Conservation (phyloP, 2,329 filamentous ascomycete species). For the Phialophora chinensis region DNA sequence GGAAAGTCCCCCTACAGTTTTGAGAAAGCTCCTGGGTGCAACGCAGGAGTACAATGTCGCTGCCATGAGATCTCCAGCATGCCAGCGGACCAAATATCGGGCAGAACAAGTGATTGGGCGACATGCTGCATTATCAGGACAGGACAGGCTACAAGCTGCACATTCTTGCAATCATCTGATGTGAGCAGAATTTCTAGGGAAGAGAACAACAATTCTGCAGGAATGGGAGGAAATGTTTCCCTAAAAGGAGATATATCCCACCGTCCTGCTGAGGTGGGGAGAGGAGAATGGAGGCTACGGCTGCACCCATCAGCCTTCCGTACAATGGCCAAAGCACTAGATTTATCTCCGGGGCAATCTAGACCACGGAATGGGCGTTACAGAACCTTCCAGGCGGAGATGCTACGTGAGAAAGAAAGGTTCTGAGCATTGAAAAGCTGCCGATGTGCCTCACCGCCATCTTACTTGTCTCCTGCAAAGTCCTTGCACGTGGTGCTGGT, state of each 20-base stretch:
- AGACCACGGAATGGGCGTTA: background rate
- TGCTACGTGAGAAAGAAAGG: background rate
- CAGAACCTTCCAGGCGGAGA: background rate
- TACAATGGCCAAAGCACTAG: conserved; percentile 1
- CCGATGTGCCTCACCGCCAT: conserved; percentile 13
- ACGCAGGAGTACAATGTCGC: background rate
- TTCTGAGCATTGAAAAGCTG: background rate
- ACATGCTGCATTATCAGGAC: background rate
- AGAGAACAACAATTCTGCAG: background rate
- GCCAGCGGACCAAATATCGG: background rate
- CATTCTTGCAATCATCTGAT: background rate
- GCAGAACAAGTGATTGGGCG: background rate
- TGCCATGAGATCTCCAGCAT: background rate
- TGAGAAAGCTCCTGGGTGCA: background rate
- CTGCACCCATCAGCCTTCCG: conserved; percentile 15
- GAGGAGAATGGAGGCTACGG: conserved; percentile 6
- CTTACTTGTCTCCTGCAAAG: background rate
- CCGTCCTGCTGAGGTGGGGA: no score
- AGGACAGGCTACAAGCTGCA: background rate
- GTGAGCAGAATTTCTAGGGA: background rate
- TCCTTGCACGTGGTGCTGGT: conserved; percentile 10
- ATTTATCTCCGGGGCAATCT: conserved; percentile 2
- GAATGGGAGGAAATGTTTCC: conserved; percentile 14
- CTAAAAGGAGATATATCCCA: conserved; percentile 10
- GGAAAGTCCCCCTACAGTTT: background rate